Base-by-base conservation (phyloP, 768 basidiomycete species). In the Exsudoporus frostii region DNA sequence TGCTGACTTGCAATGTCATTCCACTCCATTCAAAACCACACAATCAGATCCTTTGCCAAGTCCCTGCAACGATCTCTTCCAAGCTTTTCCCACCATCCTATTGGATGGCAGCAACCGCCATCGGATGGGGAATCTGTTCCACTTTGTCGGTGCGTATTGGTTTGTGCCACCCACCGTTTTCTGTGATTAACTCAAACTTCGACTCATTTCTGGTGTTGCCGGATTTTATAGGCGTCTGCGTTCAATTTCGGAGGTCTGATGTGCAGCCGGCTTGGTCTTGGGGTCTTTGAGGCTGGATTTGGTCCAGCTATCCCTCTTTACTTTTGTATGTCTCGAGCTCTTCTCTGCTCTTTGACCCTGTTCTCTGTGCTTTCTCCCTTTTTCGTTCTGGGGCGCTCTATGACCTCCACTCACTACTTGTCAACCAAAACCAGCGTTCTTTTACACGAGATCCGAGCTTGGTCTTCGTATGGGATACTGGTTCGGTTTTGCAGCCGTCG, bases 401-500 rank as follows among this genome's bases (percentile, higher is more conserved):
- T 42, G 32, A 46, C 27, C 11, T 14, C 50, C 6, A 27, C 13
- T 34, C 24, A 39, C 17, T 1, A 33, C 25, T 34, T 39, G 0
- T n/a, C 42, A 11, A 43, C 20, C 19, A 3, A 60, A 6, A 33
- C 7, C n/a, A 90, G 88, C 88, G 0, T 77, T 88, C 53, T 91
- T 86, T 64, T 91, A 91, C 63, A 91, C 88, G 1, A 86, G 81
- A 60, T 59, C 74, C 5, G 89, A 91, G 63, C 77, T 91, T 59
- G 89, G 89, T 27, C 68, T 87, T 44, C 81, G 89, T 72, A 79
- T 86, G 79, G 88, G 86, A 2, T 82, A 88, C 60, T 90, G 88
- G 86, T 92, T 90, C 55, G 86, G 86, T 9, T 92, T 90, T 63
- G 88, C 90, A 5, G 88, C 90, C 3, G 81, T 90, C 5, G 87